Conservation (phyloP, 257 asterid genomes). For the Ajuga chamaepitys region DNA sequence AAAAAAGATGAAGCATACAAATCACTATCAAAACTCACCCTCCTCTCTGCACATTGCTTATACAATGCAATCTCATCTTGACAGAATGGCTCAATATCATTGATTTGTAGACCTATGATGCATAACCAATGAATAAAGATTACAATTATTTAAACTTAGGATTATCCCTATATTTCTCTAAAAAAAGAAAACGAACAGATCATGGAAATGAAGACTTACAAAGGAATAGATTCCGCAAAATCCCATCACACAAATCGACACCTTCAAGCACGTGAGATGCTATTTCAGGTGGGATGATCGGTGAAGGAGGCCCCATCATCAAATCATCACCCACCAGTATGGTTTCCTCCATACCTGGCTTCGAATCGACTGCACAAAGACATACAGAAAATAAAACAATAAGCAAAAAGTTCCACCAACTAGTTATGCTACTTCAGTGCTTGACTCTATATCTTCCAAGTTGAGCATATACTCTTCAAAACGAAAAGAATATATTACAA, state of each 20-base stretch:
- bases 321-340: constrained; percentile 96
- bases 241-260: constrained; percentile 82
- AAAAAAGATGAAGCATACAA: neutral
- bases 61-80: constrained; percentile 52
- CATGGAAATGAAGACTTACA: constrained; percentile 32
- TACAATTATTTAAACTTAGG: neutral
- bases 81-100: constrained; percentile 82
- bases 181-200: neutral
- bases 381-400: constrained; percentile 4
- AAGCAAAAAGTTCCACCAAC: neutral
- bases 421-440: neutral
- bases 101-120: constrained; percentile 57
- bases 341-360: constrained; percentile 92
- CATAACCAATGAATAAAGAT: constrained; percentile 5
- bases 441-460: neutral
- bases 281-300: constrained; percentile 86
- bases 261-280: constrained; percentile 95
- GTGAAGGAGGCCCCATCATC: constrained; percentile 96
- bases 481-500: neutral
- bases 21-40: constrained; percentile 27
- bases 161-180: neutral
- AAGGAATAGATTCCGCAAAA: constrained; percentile 76
- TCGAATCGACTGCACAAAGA: constrained; percentile 69
- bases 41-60: constrained; percentile 44
- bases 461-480: neutral